These are phyloP conservation scores for Aphanocladium album DNA, from an alignment of 2,329 filamentous ascomycete genomes.

Conservation along the genomic window DNA sequence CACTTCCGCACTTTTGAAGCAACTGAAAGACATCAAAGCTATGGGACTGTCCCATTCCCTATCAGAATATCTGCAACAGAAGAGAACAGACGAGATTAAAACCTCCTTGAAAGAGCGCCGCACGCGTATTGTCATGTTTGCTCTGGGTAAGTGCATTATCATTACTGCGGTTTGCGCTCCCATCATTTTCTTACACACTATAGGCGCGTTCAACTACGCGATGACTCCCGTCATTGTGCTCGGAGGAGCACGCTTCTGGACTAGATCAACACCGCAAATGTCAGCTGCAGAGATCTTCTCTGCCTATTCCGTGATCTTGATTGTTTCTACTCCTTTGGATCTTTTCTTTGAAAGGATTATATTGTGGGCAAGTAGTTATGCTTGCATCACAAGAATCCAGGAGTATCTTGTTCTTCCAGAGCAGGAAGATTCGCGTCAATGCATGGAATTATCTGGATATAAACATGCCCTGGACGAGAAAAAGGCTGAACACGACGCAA, in stretches of 20 bases:
- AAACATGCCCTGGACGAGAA: not conserved
- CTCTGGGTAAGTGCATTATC: not conserved
- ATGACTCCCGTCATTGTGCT: not conserved
- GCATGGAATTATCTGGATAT: not conserved
- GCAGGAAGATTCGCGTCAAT: not conserved
- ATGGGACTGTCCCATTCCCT: not conserved
- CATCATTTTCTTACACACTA: not conserved
- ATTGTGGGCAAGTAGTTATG: not conserved
- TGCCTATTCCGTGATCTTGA: not conserved
- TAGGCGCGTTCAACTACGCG: not conserved
- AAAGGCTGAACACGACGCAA: no score
- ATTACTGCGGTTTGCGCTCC: not conserved
- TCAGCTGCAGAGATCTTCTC: not conserved
- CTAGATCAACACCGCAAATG: not conserved
- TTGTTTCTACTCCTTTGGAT: not conserved
- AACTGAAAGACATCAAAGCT: not conserved
- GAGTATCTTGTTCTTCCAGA: not conserved
- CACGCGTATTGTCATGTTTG: not conserved
- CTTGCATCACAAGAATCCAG: not conserved
- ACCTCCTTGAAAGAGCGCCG: not conserved
- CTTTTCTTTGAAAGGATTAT: not conserved
- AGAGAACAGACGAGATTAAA: not conserved
- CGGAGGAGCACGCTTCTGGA: not conserved
- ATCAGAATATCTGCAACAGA: not conserved
- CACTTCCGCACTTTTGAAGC: not conserved